These are phyloP conservation scores for Monascus ruber DNA, from an alignment of 2,329 filamentous ascomycete genomes.

Conservation along the genomic window DNA sequence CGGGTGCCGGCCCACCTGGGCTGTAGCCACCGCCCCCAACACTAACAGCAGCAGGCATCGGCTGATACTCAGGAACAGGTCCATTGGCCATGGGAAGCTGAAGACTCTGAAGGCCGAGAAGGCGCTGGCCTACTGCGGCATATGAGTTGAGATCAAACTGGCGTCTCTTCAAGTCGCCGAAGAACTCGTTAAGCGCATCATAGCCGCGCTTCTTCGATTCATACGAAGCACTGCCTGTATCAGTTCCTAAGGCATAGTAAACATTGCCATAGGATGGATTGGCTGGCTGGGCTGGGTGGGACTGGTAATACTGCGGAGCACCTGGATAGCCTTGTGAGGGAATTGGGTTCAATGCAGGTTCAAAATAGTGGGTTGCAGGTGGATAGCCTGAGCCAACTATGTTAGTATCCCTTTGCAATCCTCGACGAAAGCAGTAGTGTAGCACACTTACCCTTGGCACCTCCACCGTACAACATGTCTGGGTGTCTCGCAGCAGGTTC, in stretches of 20 bases:
- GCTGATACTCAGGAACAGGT: slow-evolving; percentile 42
- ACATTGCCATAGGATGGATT: slow-evolving; percentile 57
- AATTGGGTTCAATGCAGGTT: slow-evolving; percentile 39
- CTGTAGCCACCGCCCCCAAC: slow-evolving; percentile 46
- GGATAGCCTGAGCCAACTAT: slow-evolving; percentile 16
- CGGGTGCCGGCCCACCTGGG: slow-evolving; percentile 50
- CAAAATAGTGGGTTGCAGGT: slow-evolving; percentile 44
- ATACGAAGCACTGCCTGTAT: slow-evolving; percentile 49
- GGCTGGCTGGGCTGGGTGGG: slow-evolving; percentile 42
- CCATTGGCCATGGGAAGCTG: slow-evolving; percentile 50
- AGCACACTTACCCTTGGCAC: slow-evolving; percentile 23
- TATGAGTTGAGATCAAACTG: slow-evolving; percentile 85
- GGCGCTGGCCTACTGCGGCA: slow-evolving; percentile 75
- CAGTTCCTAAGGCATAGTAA: slow-evolving; percentile 62
- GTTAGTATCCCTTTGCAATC: slow-evolving; percentile 1
- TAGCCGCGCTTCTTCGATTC: slow-evolving; percentile 74
- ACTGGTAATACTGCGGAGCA: slow-evolving; percentile 42
- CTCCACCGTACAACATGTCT: slow-evolving; percentile 29
- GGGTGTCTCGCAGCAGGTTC: slow-evolving; percentile 42
- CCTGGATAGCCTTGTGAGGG: slow-evolving; percentile 31
- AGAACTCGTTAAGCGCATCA: slow-evolving; percentile 87
- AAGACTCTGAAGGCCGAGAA: slow-evolving; percentile 68
- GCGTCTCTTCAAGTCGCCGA: slow-evolving; percentile 82
- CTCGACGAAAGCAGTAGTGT: too few relatives aligned
- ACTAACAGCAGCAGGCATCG: slow-evolving; percentile 42